Percentiles rank a stretch among this genome's conserved stretches.
phyloP scores from a whole-genome alignment of 768 basidiomycete genomes.

The Pleurotus tuber-regium region DNA sequence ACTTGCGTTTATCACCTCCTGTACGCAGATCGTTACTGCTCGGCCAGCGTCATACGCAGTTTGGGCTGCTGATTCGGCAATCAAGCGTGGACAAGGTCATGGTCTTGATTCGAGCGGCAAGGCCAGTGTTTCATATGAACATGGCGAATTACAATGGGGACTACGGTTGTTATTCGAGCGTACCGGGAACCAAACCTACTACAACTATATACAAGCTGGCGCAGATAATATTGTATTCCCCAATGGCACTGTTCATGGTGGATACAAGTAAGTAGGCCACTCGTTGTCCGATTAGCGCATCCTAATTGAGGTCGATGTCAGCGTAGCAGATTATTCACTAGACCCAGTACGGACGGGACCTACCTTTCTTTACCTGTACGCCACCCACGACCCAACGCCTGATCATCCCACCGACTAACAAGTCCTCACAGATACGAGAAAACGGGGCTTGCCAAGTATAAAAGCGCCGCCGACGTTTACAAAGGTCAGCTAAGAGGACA shows the following conservation, averaged over 20 bases:
- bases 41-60: slow-evolving; percentile 37
- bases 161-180: slow-evolving; percentile 36
- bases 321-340: slow-evolving; percentile 29
- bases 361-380: slow-evolving; percentile 36
- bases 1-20: neutral
- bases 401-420: neutral
- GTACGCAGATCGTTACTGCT: neutral
- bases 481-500: slow-evolving; percentile 36
- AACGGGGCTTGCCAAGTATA: slow-evolving; percentile 36
- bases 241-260: slow-evolving; percentile 37
- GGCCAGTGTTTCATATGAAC: slow-evolving; percentile 37
- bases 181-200: slow-evolving; percentile 40
- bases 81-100: slow-evolving; percentile 41
- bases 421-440: slow-evolving; percentile 25
- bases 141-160: slow-evolving; percentile 39
- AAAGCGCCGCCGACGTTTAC: slow-evolving; percentile 36
- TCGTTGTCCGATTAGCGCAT: no score
- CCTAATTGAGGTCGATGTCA: no score
- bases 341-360: slow-evolving; percentile 41
- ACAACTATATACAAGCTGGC: slow-evolving; percentile 35
- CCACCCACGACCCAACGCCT: slow-evolving; percentile 37
- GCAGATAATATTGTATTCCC: slow-evolving; percentile 35
- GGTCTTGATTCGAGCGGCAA: slow-evolving; percentile 31
- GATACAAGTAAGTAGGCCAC: slow-evolving; percentile 38
- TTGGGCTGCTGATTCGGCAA: slow-evolving; percentile 47